phyloP scores from a whole-genome alignment of 805 yeast genomes.

The Candida alai region DNA sequence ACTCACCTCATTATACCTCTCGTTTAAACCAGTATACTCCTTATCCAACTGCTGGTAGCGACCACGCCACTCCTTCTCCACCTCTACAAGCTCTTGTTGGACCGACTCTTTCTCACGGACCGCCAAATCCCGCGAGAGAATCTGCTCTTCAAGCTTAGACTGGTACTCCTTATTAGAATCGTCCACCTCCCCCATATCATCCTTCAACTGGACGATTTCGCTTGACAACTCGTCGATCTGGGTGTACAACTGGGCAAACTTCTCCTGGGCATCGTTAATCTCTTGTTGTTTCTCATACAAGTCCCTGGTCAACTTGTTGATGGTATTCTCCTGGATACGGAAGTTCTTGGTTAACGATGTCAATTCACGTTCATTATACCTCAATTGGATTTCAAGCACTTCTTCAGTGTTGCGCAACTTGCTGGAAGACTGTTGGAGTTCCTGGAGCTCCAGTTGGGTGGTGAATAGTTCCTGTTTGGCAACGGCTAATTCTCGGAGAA shows the following conservation, averaged over 20 bases:
- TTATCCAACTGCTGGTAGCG: conserved; percentile 2
- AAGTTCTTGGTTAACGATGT: conserved; percentile 22
- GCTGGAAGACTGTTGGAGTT: conserved; percentile 14
- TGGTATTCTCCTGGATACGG: conserved; percentile 14
- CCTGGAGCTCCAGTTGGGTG: conserved; percentile 14
- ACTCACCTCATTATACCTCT: background rate
- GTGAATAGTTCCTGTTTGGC: conserved; percentile 2
- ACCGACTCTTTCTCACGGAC: conserved; percentile 4
- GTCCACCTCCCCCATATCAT: conserved; percentile 7
- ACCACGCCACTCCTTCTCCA: background rate
- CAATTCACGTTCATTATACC: conserved; percentile 24
- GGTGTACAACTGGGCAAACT: conserved; percentile 7
- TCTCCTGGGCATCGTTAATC: conserved; percentile 3
- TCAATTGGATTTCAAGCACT: conserved; percentile 20
- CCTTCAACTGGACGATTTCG: conserved; percentile 7
- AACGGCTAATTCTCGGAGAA: conserved; percentile 5
- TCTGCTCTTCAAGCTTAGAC: conserved; percentile 6
- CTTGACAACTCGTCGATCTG: conserved; percentile 8
- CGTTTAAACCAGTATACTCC: conserved; percentile 1
- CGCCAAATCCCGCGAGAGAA: conserved; percentile 12
- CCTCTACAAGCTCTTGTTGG: conserved; percentile 1
- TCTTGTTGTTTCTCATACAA: conserved; percentile 2
- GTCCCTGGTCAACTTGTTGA: conserved; percentile 6
- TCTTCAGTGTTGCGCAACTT: conserved; percentile 18
- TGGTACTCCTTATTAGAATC: conserved; percentile 5